phyloP scores from a whole-genome alignment of 164 flowering plant genomes.

The Berberis thunbergii region DNA sequence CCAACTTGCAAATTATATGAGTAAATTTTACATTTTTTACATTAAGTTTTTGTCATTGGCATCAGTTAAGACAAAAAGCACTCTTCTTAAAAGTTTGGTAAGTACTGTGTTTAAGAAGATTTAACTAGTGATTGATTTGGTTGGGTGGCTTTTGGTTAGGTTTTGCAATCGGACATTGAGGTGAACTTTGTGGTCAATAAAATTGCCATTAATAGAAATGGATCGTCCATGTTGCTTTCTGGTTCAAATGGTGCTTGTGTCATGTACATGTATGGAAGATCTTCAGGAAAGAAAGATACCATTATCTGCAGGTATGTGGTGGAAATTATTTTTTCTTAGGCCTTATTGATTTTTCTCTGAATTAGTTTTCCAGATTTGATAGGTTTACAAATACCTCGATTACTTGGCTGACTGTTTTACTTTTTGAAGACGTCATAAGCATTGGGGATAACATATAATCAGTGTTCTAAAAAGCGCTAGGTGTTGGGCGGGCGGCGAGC shows the following conservation, averaged over 20 bases:
- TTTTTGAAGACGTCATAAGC: background rate
- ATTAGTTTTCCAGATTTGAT: no score
- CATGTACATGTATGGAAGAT: conserved; percentile 61
- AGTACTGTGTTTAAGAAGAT: background rate
- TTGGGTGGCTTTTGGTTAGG: conserved; percentile 29
- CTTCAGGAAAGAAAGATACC: conserved; percentile 36
- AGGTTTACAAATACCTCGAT: no score
- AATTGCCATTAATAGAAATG: conserved; percentile 60
- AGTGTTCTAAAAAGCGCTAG: no score
- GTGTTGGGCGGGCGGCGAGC: no score
- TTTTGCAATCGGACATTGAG: conserved; percentile 45
- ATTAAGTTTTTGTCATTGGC: no score
- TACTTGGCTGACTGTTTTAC: background rate
- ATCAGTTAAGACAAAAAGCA: no score
- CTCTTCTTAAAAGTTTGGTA: background rate
- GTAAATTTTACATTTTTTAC: no score
- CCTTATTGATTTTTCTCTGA: no score
- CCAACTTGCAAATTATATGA: no score
- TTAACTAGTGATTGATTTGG: background rate
- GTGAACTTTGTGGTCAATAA: conserved; percentile 41
- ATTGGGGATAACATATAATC: background rate
- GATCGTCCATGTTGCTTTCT: conserved; percentile 55
- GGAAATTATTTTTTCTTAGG: no score
- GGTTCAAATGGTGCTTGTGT: conserved; percentile 51
- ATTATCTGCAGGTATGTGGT: conserved; percentile 56